Percentiles rank a stretch among this genome's conserved stretches.
Conservation (phyloP, 306 rosid species). For the Quercus cerris region DNA sequence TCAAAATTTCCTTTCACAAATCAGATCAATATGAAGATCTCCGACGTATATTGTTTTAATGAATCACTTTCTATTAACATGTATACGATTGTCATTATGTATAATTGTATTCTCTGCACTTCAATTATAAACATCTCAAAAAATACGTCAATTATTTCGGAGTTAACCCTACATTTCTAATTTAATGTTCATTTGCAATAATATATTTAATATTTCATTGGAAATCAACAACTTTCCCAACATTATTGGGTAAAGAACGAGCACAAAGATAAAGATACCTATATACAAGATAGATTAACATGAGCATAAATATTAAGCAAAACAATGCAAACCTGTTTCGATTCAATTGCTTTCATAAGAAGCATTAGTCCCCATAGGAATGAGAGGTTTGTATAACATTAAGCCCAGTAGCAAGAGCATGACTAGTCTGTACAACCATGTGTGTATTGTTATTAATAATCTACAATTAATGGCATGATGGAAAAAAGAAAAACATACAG, state of each 20-base stretch:
- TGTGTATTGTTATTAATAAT: slow-evolving; percentile 4
- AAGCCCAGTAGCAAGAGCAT: slow-evolving; percentile 67
- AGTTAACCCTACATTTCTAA: slow-evolving; percentile 8
- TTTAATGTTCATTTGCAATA: slow-evolving; percentile 4
- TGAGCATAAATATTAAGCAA: slow-evolving; percentile 9
- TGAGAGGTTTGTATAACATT: slow-evolving; percentile 83
- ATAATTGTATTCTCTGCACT: background rate
- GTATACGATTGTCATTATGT: background rate
- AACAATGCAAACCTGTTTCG: slow-evolving; percentile 61
- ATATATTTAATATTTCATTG: slow-evolving; percentile 1
- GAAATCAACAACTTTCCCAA: slow-evolving; percentile 1
- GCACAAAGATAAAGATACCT: slow-evolving; percentile 11
- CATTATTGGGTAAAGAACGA: slow-evolving; percentile 1
- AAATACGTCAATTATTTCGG: background rate
- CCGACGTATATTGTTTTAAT: background rate
- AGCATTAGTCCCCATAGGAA: slow-evolving; percentile 89
- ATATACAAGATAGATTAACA: slow-evolving; percentile 2
- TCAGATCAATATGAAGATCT: background rate
- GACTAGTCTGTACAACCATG: slow-evolving; percentile 57
- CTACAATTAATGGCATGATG: background rate
- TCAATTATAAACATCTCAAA: background rate
- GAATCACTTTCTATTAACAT: background rate
- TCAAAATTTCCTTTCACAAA: background rate
- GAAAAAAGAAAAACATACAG: too few species aligned
- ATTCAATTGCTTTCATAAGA: slow-evolving; percentile 55